These are phyloP conservation scores for Mycena leptocephala DNA, from an alignment of 768 basidiomycete species.

Conservation along the genomic window DNA sequence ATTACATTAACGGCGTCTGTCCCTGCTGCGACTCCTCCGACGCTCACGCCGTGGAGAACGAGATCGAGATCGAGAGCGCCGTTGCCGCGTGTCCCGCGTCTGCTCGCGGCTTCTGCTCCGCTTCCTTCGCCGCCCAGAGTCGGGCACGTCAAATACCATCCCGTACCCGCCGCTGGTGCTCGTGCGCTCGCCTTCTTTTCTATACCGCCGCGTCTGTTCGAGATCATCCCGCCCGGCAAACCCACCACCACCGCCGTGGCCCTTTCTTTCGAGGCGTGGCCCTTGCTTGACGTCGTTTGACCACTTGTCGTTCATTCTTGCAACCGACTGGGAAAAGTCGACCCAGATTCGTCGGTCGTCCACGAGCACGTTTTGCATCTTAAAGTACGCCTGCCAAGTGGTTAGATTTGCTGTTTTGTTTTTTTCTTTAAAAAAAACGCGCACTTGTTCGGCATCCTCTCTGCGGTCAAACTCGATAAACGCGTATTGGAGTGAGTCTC, in stretches of 20 bases:
- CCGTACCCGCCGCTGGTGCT: slow-evolving; percentile 63
- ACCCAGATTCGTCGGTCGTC: slow-evolving; percentile 99
- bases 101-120: slow-evolving; percentile 70
- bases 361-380: slow-evolving; percentile 99
- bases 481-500: slow-evolving; percentile 97
- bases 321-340: slow-evolving; percentile 98
- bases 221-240: slow-evolving; percentile 86
- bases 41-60: slow-evolving; percentile 44
- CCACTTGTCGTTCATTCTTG: slow-evolving; percentile 87
- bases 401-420: too few relatives aligned
- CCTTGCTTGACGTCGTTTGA: slow-evolving; percentile 81
- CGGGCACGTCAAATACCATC: slow-evolving; percentile 90
- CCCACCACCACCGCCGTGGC: slow-evolving; percentile 54
- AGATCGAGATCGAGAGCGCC: slow-evolving; percentile 57
- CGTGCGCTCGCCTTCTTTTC: slow-evolving; percentile 59
- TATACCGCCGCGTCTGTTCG: slow-evolving; percentile 80
- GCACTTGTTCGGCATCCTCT: slow-evolving; percentile 94
- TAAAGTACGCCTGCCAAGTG: slow-evolving; percentile 89
- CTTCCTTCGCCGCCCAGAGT: slow-evolving; percentile 59
- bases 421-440: slow-evolving; percentile 33
- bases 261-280: slow-evolving; percentile 51
- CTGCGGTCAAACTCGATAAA: slow-evolving; percentile 98
- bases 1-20: slow-evolving; percentile 39
- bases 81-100: slow-evolving; percentile 49
- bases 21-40: slow-evolving; percentile 45